These are phyloP conservation scores for Termitomyces sp. DNA, from an alignment of 768 basidiomycete genomes.

Conservation along the genomic window DNA sequence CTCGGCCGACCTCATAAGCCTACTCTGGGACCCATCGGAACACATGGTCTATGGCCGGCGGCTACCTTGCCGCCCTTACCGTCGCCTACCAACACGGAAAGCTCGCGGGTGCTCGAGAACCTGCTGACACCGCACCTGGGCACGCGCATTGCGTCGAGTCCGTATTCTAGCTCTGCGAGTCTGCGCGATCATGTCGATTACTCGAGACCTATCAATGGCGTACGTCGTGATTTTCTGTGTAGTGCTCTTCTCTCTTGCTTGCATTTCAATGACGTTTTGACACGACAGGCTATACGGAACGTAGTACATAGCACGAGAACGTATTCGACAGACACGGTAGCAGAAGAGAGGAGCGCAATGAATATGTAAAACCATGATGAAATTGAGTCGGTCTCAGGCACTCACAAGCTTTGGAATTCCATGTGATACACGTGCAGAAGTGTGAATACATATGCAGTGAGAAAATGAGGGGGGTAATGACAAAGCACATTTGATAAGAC, in stretches of 20 bases:
- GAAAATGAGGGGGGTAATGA: constrained; percentile 20
- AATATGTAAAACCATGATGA: neutral
- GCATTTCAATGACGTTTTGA: neutral
- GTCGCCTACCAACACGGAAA: constrained; percentile 23
- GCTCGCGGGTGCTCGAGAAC: constrained; percentile 22
- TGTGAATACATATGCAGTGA: constrained; percentile 40
- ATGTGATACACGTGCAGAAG: constrained; percentile 17
- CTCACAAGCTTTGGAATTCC: constrained; percentile 1
- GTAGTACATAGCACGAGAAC: constrained; percentile 25
- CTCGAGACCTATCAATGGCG: constrained; percentile 29
- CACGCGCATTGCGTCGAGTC: constrained; percentile 12
- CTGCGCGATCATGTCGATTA: constrained; percentile 35
- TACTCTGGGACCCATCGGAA: constrained; percentile 5
- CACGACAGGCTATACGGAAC: constrained; percentile 21
- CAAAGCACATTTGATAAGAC: constrained; percentile 26
- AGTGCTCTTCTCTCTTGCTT: neutral
- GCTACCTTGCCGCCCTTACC: constrained; percentile 19
- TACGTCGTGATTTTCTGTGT: constrained; percentile 7
- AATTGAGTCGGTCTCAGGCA: neutral
- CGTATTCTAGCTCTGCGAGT: constrained; percentile 26
- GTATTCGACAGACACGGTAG: constrained; percentile 7
- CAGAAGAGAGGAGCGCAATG: neutral
- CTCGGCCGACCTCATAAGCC: constrained; percentile 11
- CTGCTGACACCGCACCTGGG: constrained; percentile 24
- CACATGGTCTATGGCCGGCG: constrained; percentile 18